These are phyloP conservation scores for Isabelozyma gotoi DNA, from an alignment of 805 yeast genomes.

Conservation along the genomic window DNA sequence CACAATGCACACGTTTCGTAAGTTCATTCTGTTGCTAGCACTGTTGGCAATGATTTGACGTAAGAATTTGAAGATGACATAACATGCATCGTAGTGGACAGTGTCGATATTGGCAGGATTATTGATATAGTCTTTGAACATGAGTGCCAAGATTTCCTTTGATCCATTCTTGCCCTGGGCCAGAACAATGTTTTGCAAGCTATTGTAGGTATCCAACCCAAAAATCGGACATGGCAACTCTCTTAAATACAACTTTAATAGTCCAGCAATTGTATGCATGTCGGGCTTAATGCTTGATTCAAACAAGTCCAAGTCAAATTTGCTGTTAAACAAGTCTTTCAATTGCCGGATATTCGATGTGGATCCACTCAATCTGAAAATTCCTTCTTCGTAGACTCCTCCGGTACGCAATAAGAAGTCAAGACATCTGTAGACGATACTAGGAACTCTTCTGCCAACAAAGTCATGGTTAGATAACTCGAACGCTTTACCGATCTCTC, in stretches of 20 bases:
- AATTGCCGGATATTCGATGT: conserved; percentile 69
- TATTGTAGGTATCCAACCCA: conserved; percentile 46
- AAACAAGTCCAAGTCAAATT: conserved; percentile 68
- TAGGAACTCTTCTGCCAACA: conserved; percentile 58
- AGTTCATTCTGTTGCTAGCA: conserved; percentile 76
- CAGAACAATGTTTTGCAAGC: conserved; percentile 23
- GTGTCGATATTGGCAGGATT: conserved; percentile 44
- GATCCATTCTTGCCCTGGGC: conserved; percentile 6
- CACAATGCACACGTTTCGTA: conserved; percentile 75
- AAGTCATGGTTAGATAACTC: conserved; percentile 50
- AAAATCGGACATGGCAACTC: conserved; percentile 71
- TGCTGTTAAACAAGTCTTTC: conserved; percentile 65
- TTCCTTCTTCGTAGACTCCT: conserved; percentile 85
- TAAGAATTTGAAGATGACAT: conserved; percentile 66
- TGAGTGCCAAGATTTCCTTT: conserved; percentile 22
- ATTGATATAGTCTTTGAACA: conserved; percentile 32
- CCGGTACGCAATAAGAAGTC: conserved; percentile 62
- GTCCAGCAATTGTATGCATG: conserved; percentile 83
- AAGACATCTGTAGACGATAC: conserved; percentile 73
- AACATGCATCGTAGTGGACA: conserved; percentile 59
- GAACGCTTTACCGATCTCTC: conserved; percentile 54
- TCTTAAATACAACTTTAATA: conserved; percentile 78
- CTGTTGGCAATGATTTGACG: conserved; percentile 60
- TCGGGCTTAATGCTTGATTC: conserved; percentile 52
- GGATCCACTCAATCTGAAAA: conserved; percentile 88